Evolutionary conservation across 2,329 filamentous ascomycete genomes (phyloP).

Genomic region (Curvularia sp.): DNA sequence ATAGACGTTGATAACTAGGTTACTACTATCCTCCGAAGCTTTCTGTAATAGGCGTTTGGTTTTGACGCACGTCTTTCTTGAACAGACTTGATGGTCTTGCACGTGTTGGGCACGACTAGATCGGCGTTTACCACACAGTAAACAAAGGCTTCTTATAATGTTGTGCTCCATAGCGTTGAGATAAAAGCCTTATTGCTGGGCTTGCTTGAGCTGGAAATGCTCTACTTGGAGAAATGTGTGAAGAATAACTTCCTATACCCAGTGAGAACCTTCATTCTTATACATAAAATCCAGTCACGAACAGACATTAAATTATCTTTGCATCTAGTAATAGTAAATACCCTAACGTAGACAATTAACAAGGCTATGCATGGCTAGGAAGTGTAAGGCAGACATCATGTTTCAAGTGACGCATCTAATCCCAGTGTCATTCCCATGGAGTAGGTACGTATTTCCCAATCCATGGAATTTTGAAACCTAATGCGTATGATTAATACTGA

Average conservation of each 20-base stretch:
- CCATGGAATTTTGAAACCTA: no score
- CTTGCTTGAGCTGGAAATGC: not conserved
- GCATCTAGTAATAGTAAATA: not conserved
- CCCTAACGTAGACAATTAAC: slow-evolving; percentile 2
- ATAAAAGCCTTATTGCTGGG: no score
- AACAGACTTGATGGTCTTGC: slow-evolving; percentile 13
- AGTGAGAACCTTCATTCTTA: not conserved
- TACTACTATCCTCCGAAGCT: slow-evolving; percentile 7
- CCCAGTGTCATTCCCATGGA: no score
- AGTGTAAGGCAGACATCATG: no score
- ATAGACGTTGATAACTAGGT: slow-evolving; percentile 12
- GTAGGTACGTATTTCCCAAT: no score
- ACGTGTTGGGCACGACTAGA: slow-evolving; percentile 1
- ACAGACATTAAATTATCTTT: not conserved
- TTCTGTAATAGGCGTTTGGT: slow-evolving; percentile 7
- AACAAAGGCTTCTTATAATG: no score
- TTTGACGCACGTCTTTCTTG: slow-evolving; percentile 10
- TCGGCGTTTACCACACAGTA: slow-evolving; percentile 9
- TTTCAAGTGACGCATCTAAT: no score
- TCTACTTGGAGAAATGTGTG: not conserved
- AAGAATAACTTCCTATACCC: not conserved
- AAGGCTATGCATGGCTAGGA: no score
- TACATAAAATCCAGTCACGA: slow-evolving; percentile 2
- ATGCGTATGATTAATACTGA: no score
- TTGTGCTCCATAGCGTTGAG: no score